These are phyloP conservation scores for Cryphonectria parasitica DNA, from an alignment of 2,329 filamentous ascomycete species.

Conservation along the genomic window DNA sequence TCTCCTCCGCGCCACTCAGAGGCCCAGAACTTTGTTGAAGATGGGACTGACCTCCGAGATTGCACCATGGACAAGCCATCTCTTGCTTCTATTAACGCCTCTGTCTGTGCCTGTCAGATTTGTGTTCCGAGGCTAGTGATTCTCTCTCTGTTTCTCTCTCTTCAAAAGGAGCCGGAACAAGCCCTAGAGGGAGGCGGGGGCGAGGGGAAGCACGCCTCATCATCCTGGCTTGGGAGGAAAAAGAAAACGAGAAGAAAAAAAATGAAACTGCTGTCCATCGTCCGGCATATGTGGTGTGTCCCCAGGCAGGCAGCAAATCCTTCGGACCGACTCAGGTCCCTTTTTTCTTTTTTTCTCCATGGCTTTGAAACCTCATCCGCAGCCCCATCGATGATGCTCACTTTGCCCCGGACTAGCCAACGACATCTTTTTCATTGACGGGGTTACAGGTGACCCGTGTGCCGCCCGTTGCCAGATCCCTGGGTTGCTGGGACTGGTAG, in stretches of 20 bases:
- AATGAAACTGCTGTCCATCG: neutral
- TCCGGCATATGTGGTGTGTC: neutral
- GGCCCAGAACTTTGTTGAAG: neutral
- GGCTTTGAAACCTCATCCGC: neutral
- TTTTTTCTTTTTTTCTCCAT: neutral
- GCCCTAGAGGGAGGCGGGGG: neutral
- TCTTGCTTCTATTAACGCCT: neutral
- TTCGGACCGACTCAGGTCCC: neutral
- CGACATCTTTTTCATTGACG: neutral
- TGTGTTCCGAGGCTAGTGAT: neutral
- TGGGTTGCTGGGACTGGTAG: neutral
- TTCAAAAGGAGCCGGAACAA: neutral
- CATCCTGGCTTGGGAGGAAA: neutral
- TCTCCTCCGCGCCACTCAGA: neutral
- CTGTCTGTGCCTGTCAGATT: neutral
- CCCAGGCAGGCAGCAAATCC: slow-evolving; percentile 5
- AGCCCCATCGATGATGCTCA: neutral
- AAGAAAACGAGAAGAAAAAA: neutral
- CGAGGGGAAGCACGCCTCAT: neutral
- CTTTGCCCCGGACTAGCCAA: neutral
- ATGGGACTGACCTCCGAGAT: neutral
- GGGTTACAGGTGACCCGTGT: neutral
- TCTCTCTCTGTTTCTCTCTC: neutral
- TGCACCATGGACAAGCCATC: neutral
- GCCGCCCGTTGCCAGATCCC: neutral